Evolutionary conservation across 345 rosid species (phyloP), one percentile per base, ranked within the genome.

Genomic region (Salix caprea): DNA sequence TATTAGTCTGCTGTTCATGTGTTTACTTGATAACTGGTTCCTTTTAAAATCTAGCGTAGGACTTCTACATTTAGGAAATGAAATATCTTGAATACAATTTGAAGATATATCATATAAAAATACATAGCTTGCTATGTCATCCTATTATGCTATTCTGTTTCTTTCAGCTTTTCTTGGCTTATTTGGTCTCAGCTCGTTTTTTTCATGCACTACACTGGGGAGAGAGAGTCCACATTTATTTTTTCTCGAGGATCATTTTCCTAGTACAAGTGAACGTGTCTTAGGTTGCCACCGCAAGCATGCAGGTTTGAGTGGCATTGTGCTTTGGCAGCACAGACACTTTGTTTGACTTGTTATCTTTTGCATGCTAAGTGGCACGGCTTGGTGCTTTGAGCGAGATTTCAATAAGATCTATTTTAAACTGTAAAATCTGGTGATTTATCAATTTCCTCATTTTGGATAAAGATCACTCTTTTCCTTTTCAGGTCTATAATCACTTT

Each of bases 401-500:
- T 19, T 30, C 74, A 34, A 30, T 54, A 6, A 4, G 65, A 71
- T 56, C 15, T 13, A 19, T 36, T 36, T 72, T 60, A 3, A 36
- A 36, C 40, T 61, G 46, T 39, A 52, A 28, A 7, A 36, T 1
- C 56, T 6, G 16, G 34, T 71, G 65, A 18, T 71, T 70, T 3
- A 64, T 76, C 40, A 6, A 19, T 28, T 46, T 26, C 28, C 71
- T 13, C 73, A 30, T 7, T 65, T 48, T 13, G 40, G 46, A 34
- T 13, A 15, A 21, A 44, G 44, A 40, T 24, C 60, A 34, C 26
- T 82, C 72, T 73, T 39, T 18, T 23, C 73, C 72, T 66, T 81
- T 79, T 56, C 92, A 96, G 99, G 98, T 96, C 61, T 96, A 92
- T 80, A 93, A 88, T 74, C 97, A 96, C 82, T 96, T 96, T 70